phyloP scores from a whole-genome alignment of 2,329 filamentous ascomycete genomes.

The Ophiostoma novo-ulmi region DNA sequence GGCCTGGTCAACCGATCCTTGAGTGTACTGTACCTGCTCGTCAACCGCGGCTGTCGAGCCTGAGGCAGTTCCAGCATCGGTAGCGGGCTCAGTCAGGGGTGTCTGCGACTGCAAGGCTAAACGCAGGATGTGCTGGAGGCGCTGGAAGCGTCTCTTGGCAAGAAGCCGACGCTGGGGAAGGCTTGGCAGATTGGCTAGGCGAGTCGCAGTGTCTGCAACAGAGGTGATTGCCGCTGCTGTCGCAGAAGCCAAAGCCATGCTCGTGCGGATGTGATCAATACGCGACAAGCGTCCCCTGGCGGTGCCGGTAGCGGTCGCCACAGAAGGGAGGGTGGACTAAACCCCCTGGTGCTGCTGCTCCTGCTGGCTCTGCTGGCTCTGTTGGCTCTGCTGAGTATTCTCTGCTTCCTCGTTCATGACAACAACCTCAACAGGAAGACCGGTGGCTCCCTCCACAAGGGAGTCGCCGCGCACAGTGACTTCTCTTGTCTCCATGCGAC shows the following conservation, averaged over 20 bases:
- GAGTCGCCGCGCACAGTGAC: conserved; percentile 61
- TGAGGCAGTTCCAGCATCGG: no score
- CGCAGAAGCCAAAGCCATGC: neutral
- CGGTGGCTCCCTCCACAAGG: conserved; percentile 33
- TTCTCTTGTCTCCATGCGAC: conserved; percentile 65
- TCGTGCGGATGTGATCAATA: neutral
- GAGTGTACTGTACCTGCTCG: no score
- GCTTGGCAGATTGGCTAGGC: neutral
- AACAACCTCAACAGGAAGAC: conserved; percentile 25
- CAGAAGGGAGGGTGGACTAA: neutral
- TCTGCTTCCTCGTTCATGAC: neutral
- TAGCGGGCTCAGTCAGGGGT: no score
- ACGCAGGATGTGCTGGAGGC: neutral
- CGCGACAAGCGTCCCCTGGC: neutral
- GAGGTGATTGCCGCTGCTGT: no score
- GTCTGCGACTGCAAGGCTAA: neutral
- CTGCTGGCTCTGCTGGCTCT: neutral
- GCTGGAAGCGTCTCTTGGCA: neutral
- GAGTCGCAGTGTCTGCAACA: neutral
- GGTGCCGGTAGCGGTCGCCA: neutral
- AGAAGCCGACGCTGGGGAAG: neutral
- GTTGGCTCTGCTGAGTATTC: neutral
- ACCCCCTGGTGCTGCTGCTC: neutral
- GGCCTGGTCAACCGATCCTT: no score
- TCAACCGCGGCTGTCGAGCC: no score